Conservation (phyloP, 768 basidiomycete species). For the Termitomyces sp. region DNA sequence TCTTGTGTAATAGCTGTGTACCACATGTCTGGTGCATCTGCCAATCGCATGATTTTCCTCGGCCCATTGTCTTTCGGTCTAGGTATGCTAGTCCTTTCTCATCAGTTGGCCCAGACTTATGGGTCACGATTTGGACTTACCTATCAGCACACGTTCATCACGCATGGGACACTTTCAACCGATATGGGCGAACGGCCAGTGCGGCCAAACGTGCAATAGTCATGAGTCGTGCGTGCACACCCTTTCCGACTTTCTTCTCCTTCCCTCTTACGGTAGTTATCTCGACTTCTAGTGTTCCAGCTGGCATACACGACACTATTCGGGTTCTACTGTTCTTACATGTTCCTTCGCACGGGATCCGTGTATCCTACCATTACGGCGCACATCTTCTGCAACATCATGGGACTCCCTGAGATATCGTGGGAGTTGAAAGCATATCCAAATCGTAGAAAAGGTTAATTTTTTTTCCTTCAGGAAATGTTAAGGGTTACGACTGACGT, state of each 20-base stretch:
- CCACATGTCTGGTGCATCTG: constrained; percentile 57
- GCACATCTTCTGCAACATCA: constrained; percentile 91
- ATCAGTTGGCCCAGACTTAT: neutral
- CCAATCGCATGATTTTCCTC: constrained; percentile 63
- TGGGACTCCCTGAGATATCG: constrained; percentile 78
- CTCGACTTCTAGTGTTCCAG: constrained; percentile 64
- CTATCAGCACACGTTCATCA: constrained; percentile 86
- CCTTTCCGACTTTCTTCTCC: neutral
- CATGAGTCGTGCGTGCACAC: constrained; percentile 43
- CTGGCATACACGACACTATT: constrained; percentile 89
- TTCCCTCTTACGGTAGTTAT: neutral
- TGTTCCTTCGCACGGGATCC: constrained; percentile 85
- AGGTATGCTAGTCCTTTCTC: constrained; percentile 43
- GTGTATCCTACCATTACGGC: constrained; percentile 73
- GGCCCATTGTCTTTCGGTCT: constrained; percentile 87
- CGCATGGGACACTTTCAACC: constrained; percentile 80
- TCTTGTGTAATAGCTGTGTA: constrained; percentile 78
- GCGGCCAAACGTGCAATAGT: constrained; percentile 64
- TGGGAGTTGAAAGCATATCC: constrained; percentile 56
- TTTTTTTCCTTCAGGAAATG: constrained; percentile 7
- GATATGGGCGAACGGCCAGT: constrained; percentile 59
- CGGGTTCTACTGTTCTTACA: constrained; percentile 81
- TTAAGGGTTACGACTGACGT: constrained; percentile 6
- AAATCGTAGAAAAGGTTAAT: constrained; percentile 46
- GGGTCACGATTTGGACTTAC: neutral